A percentile compares a stretch with the other conserved stretches of the same genome.
Evolutionary conservation across 2,329 filamentous ascomycete genomes (phyloP).

Genomic region (Aureobasidium zeae): DNA sequence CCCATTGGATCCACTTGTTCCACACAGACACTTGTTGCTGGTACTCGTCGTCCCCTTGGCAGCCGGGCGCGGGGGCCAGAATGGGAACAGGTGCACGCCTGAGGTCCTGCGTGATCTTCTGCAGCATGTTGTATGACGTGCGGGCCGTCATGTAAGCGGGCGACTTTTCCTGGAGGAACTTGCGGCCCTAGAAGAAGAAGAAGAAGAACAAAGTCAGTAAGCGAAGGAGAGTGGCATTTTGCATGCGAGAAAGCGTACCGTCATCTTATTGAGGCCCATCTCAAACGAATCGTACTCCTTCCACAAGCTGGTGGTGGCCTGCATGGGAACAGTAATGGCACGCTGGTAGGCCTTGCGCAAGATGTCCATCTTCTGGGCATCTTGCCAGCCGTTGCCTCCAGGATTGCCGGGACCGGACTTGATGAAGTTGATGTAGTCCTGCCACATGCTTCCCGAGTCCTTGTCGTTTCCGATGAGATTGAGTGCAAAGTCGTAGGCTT

Average conservation of each 20-base stretch:
- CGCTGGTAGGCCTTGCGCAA: constrained; percentile 87
- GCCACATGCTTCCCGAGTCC: constrained; percentile 82
- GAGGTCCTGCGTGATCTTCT: constrained; percentile 73
- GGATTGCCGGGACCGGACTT: constrained; percentile 72
- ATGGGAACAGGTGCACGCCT: constrained; percentile 68
- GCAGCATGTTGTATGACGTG: constrained; percentile 79
- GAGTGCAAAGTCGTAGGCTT: constrained; percentile 88
- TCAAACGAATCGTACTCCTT: constrained; percentile 98
- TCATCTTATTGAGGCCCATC: constrained; percentile 84
- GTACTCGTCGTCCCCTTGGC: constrained; percentile 79
- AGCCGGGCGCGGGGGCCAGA: constrained; percentile 74
- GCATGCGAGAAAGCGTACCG: no score
- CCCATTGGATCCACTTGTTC: constrained; percentile 92
- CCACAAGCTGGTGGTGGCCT: constrained; percentile 76
- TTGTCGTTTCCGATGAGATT: constrained; percentile 84
- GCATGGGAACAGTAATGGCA: constrained; percentile 78
- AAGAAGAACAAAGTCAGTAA: constrained; percentile 19
- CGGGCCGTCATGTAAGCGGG: constrained; percentile 94
- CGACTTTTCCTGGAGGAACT: constrained; percentile 87
- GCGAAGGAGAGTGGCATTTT: constrained; percentile 26
- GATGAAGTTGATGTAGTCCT: constrained; percentile 90
- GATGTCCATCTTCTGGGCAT: constrained; percentile 95
- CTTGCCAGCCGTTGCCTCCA: constrained; percentile 85
- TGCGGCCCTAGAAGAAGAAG: constrained; percentile 58
- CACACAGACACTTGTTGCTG: constrained; percentile 75